Evolutionary conservation across 2,329 filamentous ascomycete genomes (phyloP).

Genomic region (Fusarium tupiense): DNA sequence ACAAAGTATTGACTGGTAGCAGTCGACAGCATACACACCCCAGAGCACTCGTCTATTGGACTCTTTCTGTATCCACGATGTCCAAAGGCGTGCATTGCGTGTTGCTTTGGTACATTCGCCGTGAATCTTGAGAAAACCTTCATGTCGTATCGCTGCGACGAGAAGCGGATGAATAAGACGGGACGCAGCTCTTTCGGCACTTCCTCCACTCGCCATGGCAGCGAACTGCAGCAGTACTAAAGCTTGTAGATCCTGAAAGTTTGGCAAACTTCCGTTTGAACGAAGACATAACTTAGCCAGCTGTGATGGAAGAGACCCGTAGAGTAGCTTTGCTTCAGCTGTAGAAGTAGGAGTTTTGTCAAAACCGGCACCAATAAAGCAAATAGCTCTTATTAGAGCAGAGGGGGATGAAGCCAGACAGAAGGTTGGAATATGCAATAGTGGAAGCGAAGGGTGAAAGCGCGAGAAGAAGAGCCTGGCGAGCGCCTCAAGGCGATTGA

Average conservation of each 20-base stretch:
- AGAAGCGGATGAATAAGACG: neutral
- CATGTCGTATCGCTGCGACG: neutral
- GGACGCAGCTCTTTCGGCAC: neutral
- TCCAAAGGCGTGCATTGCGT: neutral
- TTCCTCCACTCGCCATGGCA: neutral
- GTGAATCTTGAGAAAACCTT: neutral
- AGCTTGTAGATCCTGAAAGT: neutral
- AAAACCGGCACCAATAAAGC: neutral
- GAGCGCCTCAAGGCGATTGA: neutral
- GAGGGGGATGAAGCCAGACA: neutral
- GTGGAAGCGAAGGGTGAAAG: neutral
- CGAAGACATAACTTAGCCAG: neutral
- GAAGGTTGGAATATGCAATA: neutral
- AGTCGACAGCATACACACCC: neutral
- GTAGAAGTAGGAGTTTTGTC: neutral
- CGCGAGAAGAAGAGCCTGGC: neutral
- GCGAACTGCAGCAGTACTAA: neutral
- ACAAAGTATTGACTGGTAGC: neutral
- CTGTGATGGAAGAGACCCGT: neutral
- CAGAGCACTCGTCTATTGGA: neutral
- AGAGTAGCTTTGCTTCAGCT: neutral
- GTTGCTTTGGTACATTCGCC: neutral
- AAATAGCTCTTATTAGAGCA: neutral
- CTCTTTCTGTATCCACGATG: neutral
- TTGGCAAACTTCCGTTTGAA: neutral